Conservation (phyloP, 768 basidiomycete genomes). For the Vararia minispora region DNA sequence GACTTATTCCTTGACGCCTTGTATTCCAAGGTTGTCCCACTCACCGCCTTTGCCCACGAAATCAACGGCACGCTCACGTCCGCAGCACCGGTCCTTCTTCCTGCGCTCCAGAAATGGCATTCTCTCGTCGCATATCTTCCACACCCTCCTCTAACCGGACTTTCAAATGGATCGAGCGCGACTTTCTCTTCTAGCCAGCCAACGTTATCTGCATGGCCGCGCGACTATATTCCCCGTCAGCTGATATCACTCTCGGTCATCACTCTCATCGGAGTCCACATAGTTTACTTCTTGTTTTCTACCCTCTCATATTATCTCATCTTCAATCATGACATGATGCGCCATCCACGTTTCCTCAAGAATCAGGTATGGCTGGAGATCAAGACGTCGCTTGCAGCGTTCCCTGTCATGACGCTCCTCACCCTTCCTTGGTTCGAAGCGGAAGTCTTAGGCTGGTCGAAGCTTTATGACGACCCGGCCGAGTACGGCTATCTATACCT, state of each 20-base stretch:
- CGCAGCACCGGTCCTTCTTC: conserved; percentile 18
- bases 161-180: conserved; percentile 16
- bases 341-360: conserved; percentile 86
- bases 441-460: conserved; percentile 80
- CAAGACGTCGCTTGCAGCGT: conserved; percentile 54
- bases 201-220: conserved; percentile 67
- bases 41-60: conserved; percentile 20
- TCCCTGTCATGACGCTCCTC: conserved; percentile 72
- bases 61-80: conserved; percentile 10
- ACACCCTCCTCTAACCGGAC: conserved; percentile 39
- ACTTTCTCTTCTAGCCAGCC: conserved; percentile 18
- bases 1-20: conserved; percentile 62
- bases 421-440: conserved; percentile 92
- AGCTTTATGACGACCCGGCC: conserved; percentile 64
- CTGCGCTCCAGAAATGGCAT: conserved; percentile 35
- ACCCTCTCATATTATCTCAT: conserved; percentile 70
- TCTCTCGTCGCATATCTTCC: conserved; percentile 45
- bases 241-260: conserved; percentile 56
- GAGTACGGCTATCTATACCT: conserved; percentile 76
- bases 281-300: conserved; percentile 88
- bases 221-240: conserved; percentile 76
- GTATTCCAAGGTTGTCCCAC: conserved; percentile 69
- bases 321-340: conserved; percentile 94
- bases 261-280: conserved; percentile 70
- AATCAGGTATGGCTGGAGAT: conserved; percentile 84